Evolutionary conservation across 805 yeast species (phyloP).

Genomic region (Scheffersomyces amazonensis): DNA sequence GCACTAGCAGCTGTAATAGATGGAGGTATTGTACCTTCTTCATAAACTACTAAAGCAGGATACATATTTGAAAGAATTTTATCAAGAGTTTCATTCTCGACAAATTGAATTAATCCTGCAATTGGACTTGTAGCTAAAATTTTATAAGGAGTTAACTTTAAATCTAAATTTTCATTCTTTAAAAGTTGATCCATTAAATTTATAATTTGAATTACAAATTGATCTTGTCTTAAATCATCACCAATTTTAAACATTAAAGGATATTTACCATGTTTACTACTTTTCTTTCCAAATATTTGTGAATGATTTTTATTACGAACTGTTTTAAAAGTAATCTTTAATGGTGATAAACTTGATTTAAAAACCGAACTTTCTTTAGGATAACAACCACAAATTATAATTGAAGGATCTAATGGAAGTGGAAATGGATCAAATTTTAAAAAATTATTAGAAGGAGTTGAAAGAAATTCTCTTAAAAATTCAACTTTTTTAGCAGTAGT

Average conservation of each 20-base stretch:
- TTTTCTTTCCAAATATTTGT: slow-evolving; percentile 32
- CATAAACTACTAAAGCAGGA: slow-evolving; percentile 10
- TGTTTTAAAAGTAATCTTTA: slow-evolving; percentile 76
- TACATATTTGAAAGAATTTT: slow-evolving; percentile 53
- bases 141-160: slow-evolving; percentile 82
- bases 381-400: slow-evolving; percentile 68
- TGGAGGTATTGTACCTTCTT: slow-evolving; percentile 4
- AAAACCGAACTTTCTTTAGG: slow-evolving; percentile 84
- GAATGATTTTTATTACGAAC: slow-evolving; percentile 22
- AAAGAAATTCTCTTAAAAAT: slow-evolving; percentile 54
- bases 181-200: slow-evolving; percentile 85
- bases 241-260: slow-evolving; percentile 93
- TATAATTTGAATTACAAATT: slow-evolving; percentile 90
- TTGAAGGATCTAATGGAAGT: slow-evolving; percentile 81
- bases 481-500: slow-evolving; percentile 76
- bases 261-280: slow-evolving; percentile 45
- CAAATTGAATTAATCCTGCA: slow-evolving; percentile 91
- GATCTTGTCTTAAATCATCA: slow-evolving; percentile 95
- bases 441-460: slow-evolving; percentile 43
- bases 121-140: slow-evolving; percentile 86
- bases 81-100: slow-evolving; percentile 90
- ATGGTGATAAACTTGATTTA: slow-evolving; percentile 86
- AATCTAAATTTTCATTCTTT: slow-evolving; percentile 85
- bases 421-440: slow-evolving; percentile 53
- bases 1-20: slow-evolving; percentile 3